Conservation (phyloP, 2,329 filamentous ascomycete species). For the Coniella vitis region DNA sequence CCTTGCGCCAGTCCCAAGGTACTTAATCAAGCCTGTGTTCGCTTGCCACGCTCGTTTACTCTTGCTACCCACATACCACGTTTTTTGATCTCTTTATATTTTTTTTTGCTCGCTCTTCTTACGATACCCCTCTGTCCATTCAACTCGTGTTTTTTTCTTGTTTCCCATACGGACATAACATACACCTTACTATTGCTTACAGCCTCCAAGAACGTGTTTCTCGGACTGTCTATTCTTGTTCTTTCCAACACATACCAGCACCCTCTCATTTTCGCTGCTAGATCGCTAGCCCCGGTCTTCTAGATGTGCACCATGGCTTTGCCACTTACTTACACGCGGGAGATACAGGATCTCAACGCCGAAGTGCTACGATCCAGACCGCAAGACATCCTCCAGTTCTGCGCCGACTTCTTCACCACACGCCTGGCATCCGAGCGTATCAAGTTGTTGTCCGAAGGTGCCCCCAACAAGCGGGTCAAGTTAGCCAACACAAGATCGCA, state of each 20-base stretch:
- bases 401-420: slow-evolving; percentile 59
- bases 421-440: slow-evolving; percentile 60
- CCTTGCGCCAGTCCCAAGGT: slow-evolving; percentile 13
- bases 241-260: not conserved
- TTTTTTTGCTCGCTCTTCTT: not conserved
- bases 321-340: slow-evolving; percentile 50
- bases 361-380: slow-evolving; percentile 53
- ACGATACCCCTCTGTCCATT: too few species aligned
- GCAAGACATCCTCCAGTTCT: slow-evolving; percentile 62
- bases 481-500: slow-evolving; percentile 8
- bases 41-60: slow-evolving; percentile 5
- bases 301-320: slow-evolving; percentile 33
- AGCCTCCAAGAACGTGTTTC: not conserved
- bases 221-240: not conserved
- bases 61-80: too few species aligned
- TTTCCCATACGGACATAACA: too few species aligned
- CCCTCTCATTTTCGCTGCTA: not conserved
- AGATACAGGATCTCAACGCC: slow-evolving; percentile 57
- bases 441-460: slow-evolving; percentile 39
- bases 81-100: not conserved
- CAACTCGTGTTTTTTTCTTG: too few species aligned
- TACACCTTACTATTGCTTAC: not conserved
- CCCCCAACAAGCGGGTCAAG: slow-evolving; percentile 15
- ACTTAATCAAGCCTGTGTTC: slow-evolving; percentile 11
- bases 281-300: not conserved